Conservation (phyloP, 176 grass and related monocot genomes). For the Juncus effusus region DNA sequence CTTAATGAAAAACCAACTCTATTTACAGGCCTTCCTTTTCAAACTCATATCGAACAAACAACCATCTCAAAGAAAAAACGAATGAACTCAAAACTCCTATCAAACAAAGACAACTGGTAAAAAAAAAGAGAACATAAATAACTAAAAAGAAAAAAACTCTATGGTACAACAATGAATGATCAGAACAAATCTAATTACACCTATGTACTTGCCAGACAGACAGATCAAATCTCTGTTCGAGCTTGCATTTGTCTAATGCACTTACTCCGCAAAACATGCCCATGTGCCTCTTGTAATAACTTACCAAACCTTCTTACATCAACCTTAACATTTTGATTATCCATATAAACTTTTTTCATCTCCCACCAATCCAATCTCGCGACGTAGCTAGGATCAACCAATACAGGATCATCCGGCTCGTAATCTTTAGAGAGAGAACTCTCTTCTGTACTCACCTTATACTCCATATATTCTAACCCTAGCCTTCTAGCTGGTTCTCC, state of each 20-base stretch:
- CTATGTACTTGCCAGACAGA: slow-evolving; percentile 34
- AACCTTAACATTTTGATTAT: slow-evolving; percentile 84
- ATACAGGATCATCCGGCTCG: slow-evolving; percentile 56
- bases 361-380: slow-evolving; percentile 80
- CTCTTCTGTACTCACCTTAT: slow-evolving; percentile 76
- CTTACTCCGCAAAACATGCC: slow-evolving; percentile 18
- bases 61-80: slow-evolving; percentile 1
- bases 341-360: slow-evolving; percentile 99
- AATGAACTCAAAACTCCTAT: slow-evolving; percentile 13
- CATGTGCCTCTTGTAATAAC: slow-evolving; percentile 44
- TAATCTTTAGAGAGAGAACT: slow-evolving; percentile 76
- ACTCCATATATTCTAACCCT: slow-evolving; percentile 67
- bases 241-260: slow-evolving; percentile 38
- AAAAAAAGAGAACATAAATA: background rate
- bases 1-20: slow-evolving; percentile 39
- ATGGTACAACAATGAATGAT: slow-evolving; percentile 33
- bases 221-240: slow-evolving; percentile 19
- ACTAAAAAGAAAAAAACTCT: slow-evolving; percentile 14
- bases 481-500: slow-evolving; percentile 78
- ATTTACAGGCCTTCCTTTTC: slow-evolving; percentile 55
- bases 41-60: slow-evolving; percentile 23
- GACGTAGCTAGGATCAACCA: slow-evolving; percentile 55
- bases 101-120: slow-evolving; percentile 16
- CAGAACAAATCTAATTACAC: slow-evolving; percentile 24
- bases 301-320: slow-evolving; percentile 66